Percentiles rank a stretch among this genome's conserved stretches.
phyloP scores from a whole-genome alignment of 2,329 filamentous ascomycete species.

The Aspergillus terreus region DNA sequence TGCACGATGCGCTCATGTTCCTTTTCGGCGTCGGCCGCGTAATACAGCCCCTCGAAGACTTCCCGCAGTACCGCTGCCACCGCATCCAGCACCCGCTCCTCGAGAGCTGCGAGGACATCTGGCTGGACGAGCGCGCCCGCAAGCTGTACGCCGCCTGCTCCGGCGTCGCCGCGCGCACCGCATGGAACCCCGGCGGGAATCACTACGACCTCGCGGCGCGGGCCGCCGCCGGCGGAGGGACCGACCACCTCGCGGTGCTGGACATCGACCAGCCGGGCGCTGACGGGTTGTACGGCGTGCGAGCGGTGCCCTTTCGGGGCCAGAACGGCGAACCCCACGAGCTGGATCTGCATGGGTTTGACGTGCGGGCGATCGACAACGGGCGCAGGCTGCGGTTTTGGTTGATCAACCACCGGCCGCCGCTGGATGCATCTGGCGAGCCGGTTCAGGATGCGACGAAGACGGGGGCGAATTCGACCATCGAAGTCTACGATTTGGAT shows the following conservation, averaged over 20 bases:
- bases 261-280: neutral
- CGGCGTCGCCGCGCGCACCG: neutral
- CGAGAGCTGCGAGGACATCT: constrained; percentile 3
- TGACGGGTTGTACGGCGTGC: neutral
- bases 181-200: constrained; percentile 1
- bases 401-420: constrained; percentile 5
- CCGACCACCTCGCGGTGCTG: constrained; percentile 1
- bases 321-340: neutral
- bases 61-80: neutral
- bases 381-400: constrained; percentile 2
- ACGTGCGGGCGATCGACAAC: neutral
- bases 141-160: constrained; percentile 6
- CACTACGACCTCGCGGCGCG: neutral
- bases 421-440: neutral
- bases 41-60: constrained; percentile 1
- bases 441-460: neutral
- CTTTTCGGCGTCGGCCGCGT: neutral
- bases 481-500: constrained; percentile 4
- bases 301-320: neutral
- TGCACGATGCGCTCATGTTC: neutral
- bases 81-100: constrained; percentile 1
- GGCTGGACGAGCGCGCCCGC: neutral
- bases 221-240: neutral
- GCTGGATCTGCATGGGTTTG: constrained; percentile 1
- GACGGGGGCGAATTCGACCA: constrained; percentile 4